Conservation (phyloP, 305 asterid species). For the Lippia alba region DNA sequence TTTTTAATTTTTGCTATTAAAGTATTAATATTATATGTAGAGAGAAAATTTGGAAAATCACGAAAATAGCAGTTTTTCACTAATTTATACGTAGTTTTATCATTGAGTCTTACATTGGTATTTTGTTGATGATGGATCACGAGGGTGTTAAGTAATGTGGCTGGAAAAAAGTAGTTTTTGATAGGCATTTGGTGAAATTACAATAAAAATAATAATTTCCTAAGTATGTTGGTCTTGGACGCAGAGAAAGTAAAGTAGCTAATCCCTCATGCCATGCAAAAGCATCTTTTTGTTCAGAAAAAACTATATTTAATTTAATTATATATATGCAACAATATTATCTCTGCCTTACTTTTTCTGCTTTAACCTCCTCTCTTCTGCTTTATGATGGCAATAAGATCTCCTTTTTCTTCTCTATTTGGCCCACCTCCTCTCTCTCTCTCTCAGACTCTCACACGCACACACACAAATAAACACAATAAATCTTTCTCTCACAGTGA, state of each 20-base stretch:
- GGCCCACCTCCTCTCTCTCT: constrained; percentile 46
- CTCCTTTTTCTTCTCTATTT: constrained; percentile 41
- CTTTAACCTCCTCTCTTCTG: constrained; percentile 48
- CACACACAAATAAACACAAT: no score
- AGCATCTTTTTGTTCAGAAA: constrained; percentile 32
- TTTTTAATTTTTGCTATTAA: no score
- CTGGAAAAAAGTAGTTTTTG: not conserved
- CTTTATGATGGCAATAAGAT: constrained; percentile 51
- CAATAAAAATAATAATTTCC: constrained; percentile 16
- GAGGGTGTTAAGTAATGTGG: not conserved
- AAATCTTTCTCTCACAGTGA: no score
- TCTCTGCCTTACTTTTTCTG: constrained; percentile 33
- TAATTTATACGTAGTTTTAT: no score
- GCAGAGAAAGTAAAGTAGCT: constrained; percentile 24
- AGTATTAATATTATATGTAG: no score
- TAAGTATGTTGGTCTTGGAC: constrained; percentile 5
- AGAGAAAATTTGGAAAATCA: no score
- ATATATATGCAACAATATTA: constrained; percentile 16
- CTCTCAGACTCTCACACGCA: no score
- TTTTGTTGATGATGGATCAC: not conserved
- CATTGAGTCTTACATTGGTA: not conserved
- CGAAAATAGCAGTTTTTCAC: no score
- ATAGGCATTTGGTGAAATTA: no score
- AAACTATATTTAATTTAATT: no score
- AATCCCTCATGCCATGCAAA: constrained; percentile 48